phyloP scores from a whole-genome alignment of 768 basidiomycete species.

The Saitozyma sp. region DNA sequence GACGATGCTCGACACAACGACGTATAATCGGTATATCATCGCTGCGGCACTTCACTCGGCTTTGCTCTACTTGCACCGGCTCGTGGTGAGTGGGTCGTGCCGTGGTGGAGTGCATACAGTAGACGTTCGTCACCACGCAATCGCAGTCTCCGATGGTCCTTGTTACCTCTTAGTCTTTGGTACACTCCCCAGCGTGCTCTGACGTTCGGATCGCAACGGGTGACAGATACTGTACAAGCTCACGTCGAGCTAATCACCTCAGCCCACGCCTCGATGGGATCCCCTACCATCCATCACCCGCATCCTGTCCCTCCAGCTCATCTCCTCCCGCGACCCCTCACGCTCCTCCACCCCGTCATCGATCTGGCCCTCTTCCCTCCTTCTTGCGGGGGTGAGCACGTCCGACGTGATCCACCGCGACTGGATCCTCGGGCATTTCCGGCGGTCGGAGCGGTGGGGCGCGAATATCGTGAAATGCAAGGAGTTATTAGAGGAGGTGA shows the following conservation, averaged over 20 bases:
- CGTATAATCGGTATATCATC: conserved; percentile 6
- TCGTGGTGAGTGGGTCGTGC: conserved; percentile 1
- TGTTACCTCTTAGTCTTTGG: too few relatives aligned
- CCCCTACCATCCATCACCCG: neutral
- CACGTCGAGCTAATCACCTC: neutral
- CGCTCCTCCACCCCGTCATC: conserved; percentile 3
- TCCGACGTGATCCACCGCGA: conserved; percentile 2
- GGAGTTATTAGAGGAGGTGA: neutral
- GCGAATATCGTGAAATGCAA: neutral
- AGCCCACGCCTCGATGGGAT: neutral
- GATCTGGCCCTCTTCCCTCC: conserved; percentile 6
- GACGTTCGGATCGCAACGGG: too few relatives aligned
- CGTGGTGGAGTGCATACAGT: too few relatives aligned
- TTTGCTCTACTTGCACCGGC: conserved; percentile 3
- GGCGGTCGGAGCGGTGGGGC: neutral
- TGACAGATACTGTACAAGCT: too few relatives aligned
- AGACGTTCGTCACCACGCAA: too few relatives aligned
- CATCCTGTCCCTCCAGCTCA: neutral
- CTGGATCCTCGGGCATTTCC: neutral
- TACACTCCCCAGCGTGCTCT: neutral
- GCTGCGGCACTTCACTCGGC: conserved; percentile 2
- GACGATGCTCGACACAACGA: conserved; percentile 4
- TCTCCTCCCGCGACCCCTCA: neutral
- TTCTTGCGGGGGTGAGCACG: conserved; percentile 3
- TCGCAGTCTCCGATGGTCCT: too few relatives aligned